phyloP scores from a whole-genome alignment of 139 green algal species.

The Raphidocelis subcapitata region DNA sequence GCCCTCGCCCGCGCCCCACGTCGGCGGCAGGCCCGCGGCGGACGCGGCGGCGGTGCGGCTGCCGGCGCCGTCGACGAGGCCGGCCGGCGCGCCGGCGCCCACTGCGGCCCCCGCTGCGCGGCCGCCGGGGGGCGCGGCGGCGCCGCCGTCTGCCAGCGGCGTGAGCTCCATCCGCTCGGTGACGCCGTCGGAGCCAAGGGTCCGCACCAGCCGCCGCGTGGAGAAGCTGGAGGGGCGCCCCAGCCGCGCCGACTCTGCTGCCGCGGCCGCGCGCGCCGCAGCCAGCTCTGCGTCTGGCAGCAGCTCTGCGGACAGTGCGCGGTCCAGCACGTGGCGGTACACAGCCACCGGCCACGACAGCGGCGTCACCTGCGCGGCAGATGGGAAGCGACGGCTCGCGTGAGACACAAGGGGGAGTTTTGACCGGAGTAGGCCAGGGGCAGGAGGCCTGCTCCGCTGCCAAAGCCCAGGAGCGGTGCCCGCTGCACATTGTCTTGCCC shows the following conservation, averaged over 20 bases:
- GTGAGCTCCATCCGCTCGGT: not conserved
- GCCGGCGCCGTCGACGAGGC: not conserved
- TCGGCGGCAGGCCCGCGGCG: not conserved
- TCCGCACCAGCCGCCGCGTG: not conserved
- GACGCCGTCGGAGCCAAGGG: not conserved
- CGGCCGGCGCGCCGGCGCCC: not conserved
- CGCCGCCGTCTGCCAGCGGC: not conserved
- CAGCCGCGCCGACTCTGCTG: constrained; percentile 1
- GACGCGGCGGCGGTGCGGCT: not conserved
- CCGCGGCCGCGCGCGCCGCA: constrained; percentile 5
- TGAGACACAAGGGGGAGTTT: not conserved
- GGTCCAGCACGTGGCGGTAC: constrained; percentile 41
- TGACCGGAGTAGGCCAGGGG: no score
- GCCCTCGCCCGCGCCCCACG: not conserved
- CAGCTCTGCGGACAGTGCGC: constrained; percentile 19
- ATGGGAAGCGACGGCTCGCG: constrained; percentile 21
- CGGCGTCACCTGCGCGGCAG: constrained; percentile 65
- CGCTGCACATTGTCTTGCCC: not conserved
- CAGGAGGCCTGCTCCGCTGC: not conserved
- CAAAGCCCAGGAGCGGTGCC: not conserved
- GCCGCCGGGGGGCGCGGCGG: no score
- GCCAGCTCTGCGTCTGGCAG: constrained; percentile 14
- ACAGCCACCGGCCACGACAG: constrained; percentile 40
- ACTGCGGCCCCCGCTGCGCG: not conserved
- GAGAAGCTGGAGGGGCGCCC: constrained; percentile 15